These are phyloP conservation scores for Penicillium psychrosexuale DNA, from an alignment of 2,329 filamentous ascomycete genomes.

Conservation along the genomic window DNA sequence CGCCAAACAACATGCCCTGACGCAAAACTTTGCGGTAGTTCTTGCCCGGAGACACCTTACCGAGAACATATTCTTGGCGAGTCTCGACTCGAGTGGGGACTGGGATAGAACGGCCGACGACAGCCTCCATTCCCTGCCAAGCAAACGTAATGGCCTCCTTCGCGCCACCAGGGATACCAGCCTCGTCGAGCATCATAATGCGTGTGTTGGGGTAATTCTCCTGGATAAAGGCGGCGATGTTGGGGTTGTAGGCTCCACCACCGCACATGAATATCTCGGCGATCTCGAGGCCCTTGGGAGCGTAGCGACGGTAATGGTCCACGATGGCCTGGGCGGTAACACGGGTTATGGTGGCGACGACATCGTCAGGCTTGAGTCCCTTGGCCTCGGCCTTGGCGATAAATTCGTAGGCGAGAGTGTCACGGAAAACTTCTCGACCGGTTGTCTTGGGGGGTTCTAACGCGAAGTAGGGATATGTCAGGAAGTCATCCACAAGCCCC, in stretches of 20 bases:
- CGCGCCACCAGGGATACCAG: slow-evolving; percentile 55
- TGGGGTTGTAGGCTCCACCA: slow-evolving; percentile 57
- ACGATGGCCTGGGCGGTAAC: slow-evolving; percentile 60
- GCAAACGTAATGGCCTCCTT: slow-evolving; percentile 62
- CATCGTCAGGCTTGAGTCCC: slow-evolving; percentile 50
- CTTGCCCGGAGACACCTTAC: slow-evolving; percentile 54
- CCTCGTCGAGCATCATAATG: slow-evolving; percentile 57
- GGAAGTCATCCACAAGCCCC: slow-evolving; percentile 52
- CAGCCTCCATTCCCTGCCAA: slow-evolving; percentile 59
- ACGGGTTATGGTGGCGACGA: slow-evolving; percentile 58
- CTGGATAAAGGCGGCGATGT: slow-evolving; percentile 55
- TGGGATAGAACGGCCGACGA: slow-evolving; percentile 55
- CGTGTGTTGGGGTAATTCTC: slow-evolving; percentile 47
- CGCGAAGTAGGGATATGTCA: slow-evolving; percentile 51
- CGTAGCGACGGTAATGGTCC: slow-evolving; percentile 39
- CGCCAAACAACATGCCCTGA: slow-evolving; percentile 53
- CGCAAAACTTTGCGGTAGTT: slow-evolving; percentile 56
- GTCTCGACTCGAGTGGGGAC: slow-evolving; percentile 57
- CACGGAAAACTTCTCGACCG: slow-evolving; percentile 58
- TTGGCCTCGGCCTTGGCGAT: slow-evolving; percentile 48
- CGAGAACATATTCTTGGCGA: slow-evolving; percentile 50
- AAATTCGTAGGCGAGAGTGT: slow-evolving; percentile 53
- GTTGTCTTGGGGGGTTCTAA: slow-evolving; percentile 56
- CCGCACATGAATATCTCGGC: slow-evolving; percentile 62
- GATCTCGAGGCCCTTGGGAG: slow-evolving; percentile 46